Conservation (phyloP, 2,329 filamentous ascomycete species). For the Massarina eburnea region DNA sequence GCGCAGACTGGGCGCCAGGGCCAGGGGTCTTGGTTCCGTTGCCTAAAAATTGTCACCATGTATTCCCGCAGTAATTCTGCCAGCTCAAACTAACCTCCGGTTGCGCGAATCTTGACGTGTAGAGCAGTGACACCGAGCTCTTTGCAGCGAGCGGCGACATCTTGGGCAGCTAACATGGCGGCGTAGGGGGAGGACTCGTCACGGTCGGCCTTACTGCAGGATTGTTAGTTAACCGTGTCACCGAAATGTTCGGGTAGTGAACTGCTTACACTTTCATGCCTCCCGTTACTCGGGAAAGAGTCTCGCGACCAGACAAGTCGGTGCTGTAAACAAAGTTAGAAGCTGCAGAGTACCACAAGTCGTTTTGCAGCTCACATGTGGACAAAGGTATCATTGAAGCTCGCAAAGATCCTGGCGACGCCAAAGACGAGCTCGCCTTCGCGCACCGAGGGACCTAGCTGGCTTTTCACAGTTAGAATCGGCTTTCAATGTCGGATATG, state of each 20-base stretch:
- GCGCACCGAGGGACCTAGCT: too few relatives aligned
- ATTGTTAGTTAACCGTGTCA: too few relatives aligned
- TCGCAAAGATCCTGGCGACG: slow-evolving; percentile 97
- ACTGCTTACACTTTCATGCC: slow-evolving; percentile 99
- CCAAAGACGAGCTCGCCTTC: slow-evolving; percentile 97
- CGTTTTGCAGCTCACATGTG: too few relatives aligned
- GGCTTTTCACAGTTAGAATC: too few relatives aligned
- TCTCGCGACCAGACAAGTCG: slow-evolving; percentile 98
- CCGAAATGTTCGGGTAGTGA: too few relatives aligned
- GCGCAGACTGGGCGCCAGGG: slow-evolving; percentile 97
- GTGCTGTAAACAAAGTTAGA: slow-evolving; percentile 60
- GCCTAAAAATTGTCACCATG: too few relatives aligned
- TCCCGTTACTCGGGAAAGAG: slow-evolving; percentile 99
- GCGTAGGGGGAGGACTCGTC: slow-evolving; percentile 99
- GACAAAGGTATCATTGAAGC: slow-evolving; percentile 68
- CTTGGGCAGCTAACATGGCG: slow-evolving; percentile 99
- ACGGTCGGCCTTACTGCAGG: slow-evolving; percentile 81
- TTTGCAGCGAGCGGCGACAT: slow-evolving; percentile 79
- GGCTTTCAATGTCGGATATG: too few relatives aligned
- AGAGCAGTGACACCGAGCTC: slow-evolving; percentile 89
- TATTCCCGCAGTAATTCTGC: too few relatives aligned
- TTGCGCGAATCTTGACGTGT: slow-evolving; percentile 99
- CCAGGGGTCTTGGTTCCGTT: slow-evolving; percentile 99
- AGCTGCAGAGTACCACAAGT: too few relatives aligned
- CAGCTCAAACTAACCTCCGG: too few relatives aligned